Base-by-base conservation (phyloP, 2,329 filamentous ascomycete species). In the Neofusicoccum laricinum region DNA sequence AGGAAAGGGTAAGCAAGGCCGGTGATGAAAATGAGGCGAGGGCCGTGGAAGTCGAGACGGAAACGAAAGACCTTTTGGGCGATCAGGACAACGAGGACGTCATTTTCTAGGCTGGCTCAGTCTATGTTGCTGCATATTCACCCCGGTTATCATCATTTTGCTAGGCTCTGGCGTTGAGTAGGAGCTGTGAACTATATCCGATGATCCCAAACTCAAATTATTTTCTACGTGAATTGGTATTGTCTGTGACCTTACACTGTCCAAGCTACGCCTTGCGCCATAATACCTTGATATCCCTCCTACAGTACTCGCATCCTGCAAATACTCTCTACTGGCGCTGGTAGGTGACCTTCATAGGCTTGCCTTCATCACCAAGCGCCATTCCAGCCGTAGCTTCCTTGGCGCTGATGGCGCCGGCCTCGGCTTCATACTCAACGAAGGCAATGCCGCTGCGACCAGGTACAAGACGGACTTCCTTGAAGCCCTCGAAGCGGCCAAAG, bases 371-470 rank as follows among this genome's bases (percentile, higher is more conserved):
- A 61, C 89, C 90, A 70, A 99, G 81, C 25, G 86, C 82, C 87
- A 95, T 93, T 21, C 92, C 92, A 12, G 91, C 90, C 36, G 92
- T 96, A 68, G 90, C 92, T 82, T 98, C 94, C 84, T 97, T 98
- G 17, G 95, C 95, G 63, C 88, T 89, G 71, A 97, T 97, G 32
- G 95, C 93, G 46, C 92, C 93, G 53, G 89, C 85, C 80, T 98
- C 93, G 69, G 87, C 88, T 72, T 97, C 92, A 80, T 98, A 99
- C 78, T 99, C 95, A 66, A 97, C 92, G 77, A 99, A 99, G 0
- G 93, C 95, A 76, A 99, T 93, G 2, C 92, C 92, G 68, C 87
- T 89, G 59, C 94, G 84, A 34, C 92, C 91, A 5, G 94, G 93
- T 50, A 98, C 94, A 75, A 92, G 79, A 72, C 95, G 88, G 50